Evolutionary conservation across 306 rosid species (phyloP).

Genomic region (Casuarina equisetifolia): DNA sequence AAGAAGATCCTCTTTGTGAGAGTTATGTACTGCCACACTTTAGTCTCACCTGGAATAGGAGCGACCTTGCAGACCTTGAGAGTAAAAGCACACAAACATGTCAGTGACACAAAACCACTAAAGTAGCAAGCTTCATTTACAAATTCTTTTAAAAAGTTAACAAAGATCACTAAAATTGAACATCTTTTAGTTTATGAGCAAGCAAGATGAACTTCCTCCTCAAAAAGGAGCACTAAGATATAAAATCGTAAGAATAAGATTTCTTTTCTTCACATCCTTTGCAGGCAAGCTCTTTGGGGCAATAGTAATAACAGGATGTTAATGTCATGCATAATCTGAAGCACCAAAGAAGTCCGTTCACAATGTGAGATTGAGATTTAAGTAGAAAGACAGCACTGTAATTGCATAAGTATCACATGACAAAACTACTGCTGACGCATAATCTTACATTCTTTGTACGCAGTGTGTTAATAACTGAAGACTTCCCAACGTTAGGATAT

Average conservation of each 20-base stretch:
- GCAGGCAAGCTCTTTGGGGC: background rate
- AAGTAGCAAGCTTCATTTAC: background rate
- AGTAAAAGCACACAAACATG: slow-evolving; percentile 13
- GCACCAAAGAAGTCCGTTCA: background rate
- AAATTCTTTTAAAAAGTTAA: background rate
- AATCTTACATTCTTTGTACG: slow-evolving; percentile 75
- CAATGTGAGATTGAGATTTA: background rate
- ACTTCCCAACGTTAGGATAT: slow-evolving; percentile 96
- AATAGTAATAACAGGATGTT: background rate
- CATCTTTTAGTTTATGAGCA: too few relatives aligned
- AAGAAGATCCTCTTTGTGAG: slow-evolving; percentile 92
- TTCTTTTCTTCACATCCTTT: background rate
- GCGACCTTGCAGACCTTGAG: slow-evolving; percentile 95
- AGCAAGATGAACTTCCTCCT: background rate
- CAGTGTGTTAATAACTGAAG: slow-evolving; percentile 87
- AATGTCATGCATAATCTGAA: background rate
- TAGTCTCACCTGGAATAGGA: slow-evolving; percentile 96
- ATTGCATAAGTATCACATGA: background rate
- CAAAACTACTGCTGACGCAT: background rate
- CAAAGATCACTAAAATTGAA: background rate
- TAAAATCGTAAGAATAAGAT: background rate
- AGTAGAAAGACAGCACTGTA: background rate
- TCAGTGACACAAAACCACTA: slow-evolving; percentile 21
- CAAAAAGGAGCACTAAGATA: background rate
- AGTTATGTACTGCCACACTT: slow-evolving; percentile 95